Percentiles rank a stretch among this genome's conserved stretches.
These are phyloP conservation scores for Huntiella abstrusa DNA, from an alignment of 2,329 filamentous ascomycete genomes.

Conservation along the genomic window DNA sequence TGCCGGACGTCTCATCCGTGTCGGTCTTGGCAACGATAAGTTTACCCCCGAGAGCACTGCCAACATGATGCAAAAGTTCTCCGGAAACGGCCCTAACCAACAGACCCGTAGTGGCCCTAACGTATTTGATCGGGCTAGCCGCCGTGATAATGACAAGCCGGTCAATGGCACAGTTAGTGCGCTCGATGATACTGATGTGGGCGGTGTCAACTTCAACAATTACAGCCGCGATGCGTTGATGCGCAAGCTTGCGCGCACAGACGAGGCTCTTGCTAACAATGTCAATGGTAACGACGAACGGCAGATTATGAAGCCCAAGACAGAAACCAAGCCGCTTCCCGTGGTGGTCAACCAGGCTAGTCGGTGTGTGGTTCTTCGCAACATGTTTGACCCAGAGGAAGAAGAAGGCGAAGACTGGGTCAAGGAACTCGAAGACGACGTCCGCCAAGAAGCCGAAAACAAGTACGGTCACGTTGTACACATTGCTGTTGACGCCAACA, in stretches of 20 bases:
- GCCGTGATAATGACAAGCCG: slow-evolving; percentile 76
- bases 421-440: slow-evolving; percentile 86
- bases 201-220: slow-evolving; percentile 98
- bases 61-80: slow-evolving; percentile 80
- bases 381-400: slow-evolving; percentile 88
- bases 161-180: slow-evolving; percentile 53
- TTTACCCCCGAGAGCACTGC: slow-evolving; percentile 95
- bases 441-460: slow-evolving; percentile 76
- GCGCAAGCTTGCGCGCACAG: slow-evolving; percentile 92
- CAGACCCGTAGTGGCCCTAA: slow-evolving; percentile 60
- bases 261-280: slow-evolving; percentile 43
- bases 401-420: slow-evolving; percentile 77
- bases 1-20: slow-evolving; percentile 88
- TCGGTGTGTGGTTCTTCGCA: slow-evolving; percentile 81
- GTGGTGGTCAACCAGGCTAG: slow-evolving; percentile 83
- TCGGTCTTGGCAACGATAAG: slow-evolving; percentile 99
- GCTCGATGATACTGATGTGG: slow-evolving; percentile 91
- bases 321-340: slow-evolving; percentile 57
- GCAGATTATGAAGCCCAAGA: slow-evolving; percentile 59
- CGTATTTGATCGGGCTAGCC: slow-evolving; percentile 64
- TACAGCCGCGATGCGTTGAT: slow-evolving; percentile 97
- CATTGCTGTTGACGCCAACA: slow-evolving; percentile 85
- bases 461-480: slow-evolving; percentile 97
- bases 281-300: slow-evolving; percentile 44
- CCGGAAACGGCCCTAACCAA: slow-evolving; percentile 45